Evolutionary conservation across 2,329 filamentous ascomycete genomes (phyloP).

Genomic region (Fusarium continuum): DNA sequence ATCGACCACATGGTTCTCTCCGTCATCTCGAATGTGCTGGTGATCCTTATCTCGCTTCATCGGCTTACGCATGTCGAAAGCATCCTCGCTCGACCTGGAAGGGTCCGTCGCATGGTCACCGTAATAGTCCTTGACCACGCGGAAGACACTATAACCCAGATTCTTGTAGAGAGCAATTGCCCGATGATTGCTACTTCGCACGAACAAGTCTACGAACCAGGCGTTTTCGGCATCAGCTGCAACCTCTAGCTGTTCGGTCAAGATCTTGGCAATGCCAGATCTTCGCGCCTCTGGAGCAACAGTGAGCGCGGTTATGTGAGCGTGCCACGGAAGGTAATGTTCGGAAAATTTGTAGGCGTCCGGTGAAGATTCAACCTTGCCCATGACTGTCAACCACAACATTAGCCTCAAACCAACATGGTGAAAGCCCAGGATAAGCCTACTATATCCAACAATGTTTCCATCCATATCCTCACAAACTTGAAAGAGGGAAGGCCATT

Average conservation of each 20-base stretch:
- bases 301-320: conserved; percentile 95
- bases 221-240: conserved; percentile 82
- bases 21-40: conserved; percentile 81
- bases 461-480: conserved; percentile 86
- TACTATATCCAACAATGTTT: conserved; percentile 96
- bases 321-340: conserved; percentile 99
- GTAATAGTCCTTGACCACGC: conserved; percentile 91
- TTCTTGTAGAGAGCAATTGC: conserved; percentile 90
- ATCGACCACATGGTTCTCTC: conserved; percentile 78
- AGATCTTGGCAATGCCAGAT: conserved; percentile 83
- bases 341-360: conserved; percentile 77
- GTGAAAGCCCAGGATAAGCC: conserved; percentile 29
- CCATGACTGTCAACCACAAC: conserved; percentile 79
- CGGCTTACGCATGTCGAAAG: conserved; percentile 96
- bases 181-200: conserved; percentile 85
- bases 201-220: conserved; percentile 97
- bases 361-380: conserved; percentile 91
- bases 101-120: conserved; percentile 79
- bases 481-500: conserved; percentile 95
- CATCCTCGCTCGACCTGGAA: conserved; percentile 77
- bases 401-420: conserved; percentile 33
- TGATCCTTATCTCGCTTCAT: conserved; percentile 80
- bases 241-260: conserved; percentile 84
- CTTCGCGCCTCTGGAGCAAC: conserved; percentile 87
- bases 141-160: conserved; percentile 91